These are phyloP conservation scores for Ochromonas danica DNA, from an alignment of 108 stramenopile species.

Conservation along the genomic window DNA sequence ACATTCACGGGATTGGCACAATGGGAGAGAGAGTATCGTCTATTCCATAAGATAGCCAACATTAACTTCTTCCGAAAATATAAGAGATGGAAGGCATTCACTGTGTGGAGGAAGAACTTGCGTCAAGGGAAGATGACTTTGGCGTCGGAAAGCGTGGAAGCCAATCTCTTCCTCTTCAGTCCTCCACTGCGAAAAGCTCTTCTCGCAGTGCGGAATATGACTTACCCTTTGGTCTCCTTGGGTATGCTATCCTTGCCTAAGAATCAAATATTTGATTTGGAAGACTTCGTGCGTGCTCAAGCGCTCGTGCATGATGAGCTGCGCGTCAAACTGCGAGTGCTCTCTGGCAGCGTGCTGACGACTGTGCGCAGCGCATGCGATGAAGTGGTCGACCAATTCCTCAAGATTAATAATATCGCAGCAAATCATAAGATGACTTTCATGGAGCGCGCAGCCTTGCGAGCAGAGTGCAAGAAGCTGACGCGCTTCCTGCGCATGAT, in stretches of 20 bases:
- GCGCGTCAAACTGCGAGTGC: conserved; percentile 31
- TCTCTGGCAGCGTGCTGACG: conserved; percentile 33
- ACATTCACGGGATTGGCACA: conserved; percentile 63
- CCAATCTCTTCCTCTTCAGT: conserved; percentile 55
- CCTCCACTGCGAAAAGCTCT: conserved; percentile 52
- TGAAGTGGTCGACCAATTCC: conserved; percentile 61
- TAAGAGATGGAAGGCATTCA: conserved; percentile 44
- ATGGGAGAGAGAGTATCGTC: conserved; percentile 61
- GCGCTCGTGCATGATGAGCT: conserved; percentile 39
- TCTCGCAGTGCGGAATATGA: conserved; percentile 45
- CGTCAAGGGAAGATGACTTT: conserved; percentile 45
- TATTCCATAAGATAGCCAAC: conserved; percentile 52
- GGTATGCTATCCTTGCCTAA: conserved; percentile 44
- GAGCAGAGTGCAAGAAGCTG: conserved; percentile 60
- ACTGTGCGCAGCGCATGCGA: conserved; percentile 60
- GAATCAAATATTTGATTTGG: conserved; percentile 45
- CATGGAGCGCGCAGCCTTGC: conserved; percentile 65
- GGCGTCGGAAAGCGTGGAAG: conserved; percentile 33
- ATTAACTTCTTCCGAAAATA: conserved; percentile 4
- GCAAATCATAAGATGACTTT: conserved; percentile 67
- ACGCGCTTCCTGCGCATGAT: conserved; percentile 60
- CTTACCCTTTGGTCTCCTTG: conserved; percentile 33
- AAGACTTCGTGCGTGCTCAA: conserved; percentile 56
- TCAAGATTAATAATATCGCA: conserved; percentile 56
- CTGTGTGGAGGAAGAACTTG: conserved; percentile 49